A percentile compares a stretch with the other conserved stretches of the same genome.
These are phyloP conservation scores for Hypoxylon sp. DNA, from an alignment of 2,329 filamentous ascomycete species.

Conservation along the genomic window DNA sequence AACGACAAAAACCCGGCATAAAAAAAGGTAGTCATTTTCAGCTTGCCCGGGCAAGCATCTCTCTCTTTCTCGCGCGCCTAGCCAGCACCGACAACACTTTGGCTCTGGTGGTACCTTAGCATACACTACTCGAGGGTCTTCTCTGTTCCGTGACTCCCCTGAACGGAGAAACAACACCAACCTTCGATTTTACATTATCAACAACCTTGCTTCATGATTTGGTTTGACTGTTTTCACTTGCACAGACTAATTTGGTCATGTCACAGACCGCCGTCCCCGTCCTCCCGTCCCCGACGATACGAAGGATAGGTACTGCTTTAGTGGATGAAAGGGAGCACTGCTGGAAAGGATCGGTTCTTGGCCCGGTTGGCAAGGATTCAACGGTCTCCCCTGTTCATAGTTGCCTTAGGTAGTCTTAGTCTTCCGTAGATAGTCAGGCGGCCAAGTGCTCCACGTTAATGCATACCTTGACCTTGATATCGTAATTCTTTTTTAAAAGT, in stretches of 20 bases:
- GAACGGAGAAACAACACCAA: background rate
- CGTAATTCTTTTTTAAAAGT: background rate
- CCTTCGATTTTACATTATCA: background rate
- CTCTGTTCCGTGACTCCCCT: background rate
- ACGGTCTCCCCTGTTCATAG: slow-evolving; percentile 1
- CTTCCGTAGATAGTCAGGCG: background rate
- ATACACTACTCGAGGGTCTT: background rate
- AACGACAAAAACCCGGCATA: slow-evolving; percentile 33
- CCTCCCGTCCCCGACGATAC: background rate
- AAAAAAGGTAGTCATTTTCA: slow-evolving; percentile 19
- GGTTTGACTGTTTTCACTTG: background rate
- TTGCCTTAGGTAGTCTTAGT: background rate
- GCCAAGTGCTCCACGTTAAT: background rate
- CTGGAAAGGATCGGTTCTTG: slow-evolving; percentile 5
- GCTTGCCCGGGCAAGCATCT: slow-evolving; percentile 35
- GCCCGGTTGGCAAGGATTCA: slow-evolving; percentile 13
- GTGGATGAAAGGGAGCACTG: slow-evolving; percentile 8
- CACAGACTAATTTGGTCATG: background rate
- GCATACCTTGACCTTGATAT: background rate
- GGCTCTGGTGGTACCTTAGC: slow-evolving; percentile 5
- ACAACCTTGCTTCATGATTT: background rate
- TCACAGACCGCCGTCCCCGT: background rate
- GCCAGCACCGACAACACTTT: slow-evolving; percentile 23
- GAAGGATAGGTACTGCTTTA: slow-evolving; percentile 3
- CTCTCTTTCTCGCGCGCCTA: slow-evolving; percentile 22